Evolutionary conservation across 1,284 basidiomycete species (phyloP).

Genomic region (Pseudozyma pruni): DNA sequence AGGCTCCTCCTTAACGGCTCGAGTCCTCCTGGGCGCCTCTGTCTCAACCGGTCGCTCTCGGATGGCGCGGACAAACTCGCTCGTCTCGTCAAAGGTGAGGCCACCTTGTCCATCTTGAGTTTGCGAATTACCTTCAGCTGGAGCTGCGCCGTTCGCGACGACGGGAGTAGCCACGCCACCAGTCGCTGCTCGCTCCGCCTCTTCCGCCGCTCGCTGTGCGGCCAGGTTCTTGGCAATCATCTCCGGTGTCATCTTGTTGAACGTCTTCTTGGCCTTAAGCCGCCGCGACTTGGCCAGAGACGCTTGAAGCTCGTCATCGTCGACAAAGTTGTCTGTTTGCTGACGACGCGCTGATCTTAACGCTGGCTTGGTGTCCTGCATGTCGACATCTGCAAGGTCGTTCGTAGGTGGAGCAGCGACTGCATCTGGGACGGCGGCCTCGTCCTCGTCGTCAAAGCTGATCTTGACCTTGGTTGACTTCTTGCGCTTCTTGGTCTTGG

Average conservation of each 20-base stretch:
- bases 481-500: constrained; percentile 81
- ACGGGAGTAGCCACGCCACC: constrained; percentile 6
- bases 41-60: constrained; percentile 72
- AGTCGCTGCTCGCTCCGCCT: constrained; percentile 70
- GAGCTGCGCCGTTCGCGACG: not conserved
- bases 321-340: constrained; percentile 78
- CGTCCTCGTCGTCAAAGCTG: constrained; percentile 75
- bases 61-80: constrained; percentile 93
- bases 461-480: constrained; percentile 84
- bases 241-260: constrained; percentile 82
- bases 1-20: constrained; percentile 25
- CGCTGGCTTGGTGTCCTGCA: constrained; percentile 71
- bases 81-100: constrained; percentile 94
- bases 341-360: constrained; percentile 6
- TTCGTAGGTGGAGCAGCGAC: constrained; percentile 43
- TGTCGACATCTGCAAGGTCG: constrained; percentile 70
- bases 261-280: constrained; percentile 79
- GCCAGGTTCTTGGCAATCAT: constrained; percentile 80
- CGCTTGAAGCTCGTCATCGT: constrained; percentile 97
- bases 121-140: not conserved
- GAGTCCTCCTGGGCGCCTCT: constrained; percentile 45
- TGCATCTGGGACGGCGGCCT: constrained; percentile 2
- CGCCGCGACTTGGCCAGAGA: constrained; percentile 86
- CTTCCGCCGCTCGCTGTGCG: constrained; percentile 75
- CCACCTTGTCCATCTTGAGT: constrained; percentile 24